Evolutionary conservation across 2,329 filamentous ascomycete genomes (phyloP), one percentile per base, ranked within the genome.

Genomic region (Teratosphaeria epicoccoides): DNA sequence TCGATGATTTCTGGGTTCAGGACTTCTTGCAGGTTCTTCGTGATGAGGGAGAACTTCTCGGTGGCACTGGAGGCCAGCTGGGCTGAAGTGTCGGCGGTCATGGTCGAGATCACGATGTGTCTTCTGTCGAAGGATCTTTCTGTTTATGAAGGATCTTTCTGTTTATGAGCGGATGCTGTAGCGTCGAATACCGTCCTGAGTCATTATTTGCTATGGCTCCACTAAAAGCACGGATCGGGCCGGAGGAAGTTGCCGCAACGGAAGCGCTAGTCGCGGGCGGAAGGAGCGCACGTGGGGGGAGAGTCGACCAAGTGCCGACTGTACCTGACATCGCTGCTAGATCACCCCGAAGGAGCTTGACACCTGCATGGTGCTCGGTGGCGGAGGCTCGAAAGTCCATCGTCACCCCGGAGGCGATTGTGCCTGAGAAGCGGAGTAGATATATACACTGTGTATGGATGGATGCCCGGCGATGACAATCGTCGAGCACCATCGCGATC

Each of bases 1-100:
- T 89, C 81, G 65, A 93, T 85, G 56, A 94, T 88, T 65, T 95
- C 88, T 23, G 82, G 82, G 66, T 93, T 90, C 55, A 95, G 78
- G 47, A 88, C 75, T 75, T 95, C 89, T 55, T 84, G 81, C 53
- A 63, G 54, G 69, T 93, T 93, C 67, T 84, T 82, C 56, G 78
- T 81, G 72, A 95, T 94, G 64, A 95, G 78, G 51, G 77, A 77
- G 61, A 91, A 76, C 68, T 83, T 83, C 70, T 88, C 81, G 55
- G 78, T 71, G 23, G 65, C 55, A 14, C 59, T 65, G 20, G 49
- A 49, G 37, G 57, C 54, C 49, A 55, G 29, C 24, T 51, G 55
- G 49, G 51, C 51, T 14, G 40, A 40, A 3, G 46, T 50, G 46
- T 48, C 25, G 20, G 55, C 37, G 10, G 58, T 51, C 59, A 59